A percentile compares a stretch with the other conserved stretches of the same genome.
phyloP scores from a whole-genome alignment of 176 grass and related monocot species.

The maize (Zea mays) region DNA sequence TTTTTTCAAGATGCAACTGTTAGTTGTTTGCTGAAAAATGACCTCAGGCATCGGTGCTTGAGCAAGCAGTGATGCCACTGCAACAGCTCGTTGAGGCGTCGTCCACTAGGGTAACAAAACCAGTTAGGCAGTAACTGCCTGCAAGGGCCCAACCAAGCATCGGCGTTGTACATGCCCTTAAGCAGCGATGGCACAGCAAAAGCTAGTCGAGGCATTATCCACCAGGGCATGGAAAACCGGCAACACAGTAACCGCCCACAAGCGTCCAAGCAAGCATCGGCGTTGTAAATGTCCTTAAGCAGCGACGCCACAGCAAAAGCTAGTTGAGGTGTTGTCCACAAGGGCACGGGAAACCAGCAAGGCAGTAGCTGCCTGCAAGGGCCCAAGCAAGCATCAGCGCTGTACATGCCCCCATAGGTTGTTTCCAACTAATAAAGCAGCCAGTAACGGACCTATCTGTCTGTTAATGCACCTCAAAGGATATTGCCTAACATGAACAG shows the following conservation, averaged over 20 bases:
- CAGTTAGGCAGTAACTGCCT: neutral
- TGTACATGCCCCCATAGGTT: neutral
- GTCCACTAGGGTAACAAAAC: neutral
- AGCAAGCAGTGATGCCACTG: neutral
- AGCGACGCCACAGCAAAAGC: neutral
- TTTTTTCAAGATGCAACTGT: neutral
- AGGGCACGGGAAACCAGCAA: neutral
- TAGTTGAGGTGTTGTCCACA: neutral
- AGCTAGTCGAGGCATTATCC: neutral
- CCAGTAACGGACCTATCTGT: neutral
- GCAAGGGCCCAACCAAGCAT: neutral
- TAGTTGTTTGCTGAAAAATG: neutral
- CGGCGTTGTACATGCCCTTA: neutral
- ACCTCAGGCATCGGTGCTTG: neutral
- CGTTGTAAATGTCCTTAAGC: neutral
- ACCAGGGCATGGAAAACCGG: neutral
- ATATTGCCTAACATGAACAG: neutral
- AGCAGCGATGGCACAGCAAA: neutral
- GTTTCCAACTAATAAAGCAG: neutral
- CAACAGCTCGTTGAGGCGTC: neutral
- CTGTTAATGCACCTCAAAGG: neutral
- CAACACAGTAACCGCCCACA: neutral
- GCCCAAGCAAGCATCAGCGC: neutral
- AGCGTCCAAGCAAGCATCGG: neutral
- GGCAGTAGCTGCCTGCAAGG: neutral